These are phyloP conservation scores for Mrakia blollopis DNA, from an alignment of 768 basidiomycete species.

Conservation along the genomic window DNA sequence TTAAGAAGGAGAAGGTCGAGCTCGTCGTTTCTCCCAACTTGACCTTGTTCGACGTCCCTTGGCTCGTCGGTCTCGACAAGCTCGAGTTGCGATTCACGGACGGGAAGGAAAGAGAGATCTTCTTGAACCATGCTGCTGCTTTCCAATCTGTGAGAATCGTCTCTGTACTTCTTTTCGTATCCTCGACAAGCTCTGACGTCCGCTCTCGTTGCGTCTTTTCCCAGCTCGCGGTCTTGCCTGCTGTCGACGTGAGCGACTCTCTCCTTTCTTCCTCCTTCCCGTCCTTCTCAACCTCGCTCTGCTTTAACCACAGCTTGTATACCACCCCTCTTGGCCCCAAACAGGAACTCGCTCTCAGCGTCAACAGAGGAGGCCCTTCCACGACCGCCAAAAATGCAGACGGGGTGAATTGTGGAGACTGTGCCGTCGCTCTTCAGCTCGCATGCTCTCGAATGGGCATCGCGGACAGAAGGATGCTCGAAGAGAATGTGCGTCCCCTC, in stretches of 20 bases:
- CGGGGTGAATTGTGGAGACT: not conserved
- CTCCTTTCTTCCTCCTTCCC: not conserved
- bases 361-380: not conserved
- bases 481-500: not conserved
- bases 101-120: not conserved
- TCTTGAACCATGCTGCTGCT: not conserved
- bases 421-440: not conserved
- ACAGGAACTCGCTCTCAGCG: not conserved
- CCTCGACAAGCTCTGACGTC: not conserved
- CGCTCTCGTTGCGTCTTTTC: not conserved
- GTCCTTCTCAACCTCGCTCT: too few relatives aligned
- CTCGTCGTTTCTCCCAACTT: not conserved
- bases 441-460: not conserved
- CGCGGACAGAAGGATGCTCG: not conserved
- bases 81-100: not conserved
- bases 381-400: not conserved
- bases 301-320: not conserved
- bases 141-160: not conserved
- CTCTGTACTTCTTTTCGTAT: not conserved
- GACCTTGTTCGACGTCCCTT: not conserved
- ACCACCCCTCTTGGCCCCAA: too few relatives aligned
- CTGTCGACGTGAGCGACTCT: not conserved
- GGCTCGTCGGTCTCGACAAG: not conserved
- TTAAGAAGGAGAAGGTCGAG: not conserved
- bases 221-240: not conserved